phyloP scores from a whole-genome alignment of 768 basidiomycete species.

The button mushroom (Agaricus bisporus) region DNA sequence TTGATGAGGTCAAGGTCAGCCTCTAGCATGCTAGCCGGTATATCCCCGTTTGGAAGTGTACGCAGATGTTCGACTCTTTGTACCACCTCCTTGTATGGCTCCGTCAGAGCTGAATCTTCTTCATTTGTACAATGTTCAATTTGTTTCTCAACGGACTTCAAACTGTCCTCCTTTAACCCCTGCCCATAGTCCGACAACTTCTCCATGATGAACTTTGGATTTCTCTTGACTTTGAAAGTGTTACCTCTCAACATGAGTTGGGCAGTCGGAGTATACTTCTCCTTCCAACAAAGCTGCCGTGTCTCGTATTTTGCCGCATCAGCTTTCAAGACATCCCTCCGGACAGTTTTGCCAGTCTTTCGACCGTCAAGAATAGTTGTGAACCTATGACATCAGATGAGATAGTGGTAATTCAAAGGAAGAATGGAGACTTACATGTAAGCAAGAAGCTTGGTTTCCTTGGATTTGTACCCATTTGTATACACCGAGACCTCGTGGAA shows the following conservation, averaged over 20 bases:
- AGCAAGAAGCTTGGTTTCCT: constrained; percentile 45
- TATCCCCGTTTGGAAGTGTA: not conserved
- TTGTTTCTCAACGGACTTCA: constrained; percentile 20
- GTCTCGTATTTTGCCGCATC: constrained; percentile 16
- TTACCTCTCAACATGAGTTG: constrained; percentile 17
- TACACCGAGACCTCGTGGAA: constrained; percentile 56
- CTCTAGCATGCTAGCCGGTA: not conserved
- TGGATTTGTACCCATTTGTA: constrained; percentile 41
- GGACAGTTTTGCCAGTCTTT: constrained; percentile 52
- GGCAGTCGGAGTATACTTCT: constrained; percentile 16
- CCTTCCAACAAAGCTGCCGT: constrained; percentile 26
- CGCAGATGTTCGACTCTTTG: not conserved
- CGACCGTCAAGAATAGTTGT: constrained; percentile 51
- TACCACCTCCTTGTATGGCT: constrained; percentile 13
- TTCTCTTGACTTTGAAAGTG: constrained; percentile 18
- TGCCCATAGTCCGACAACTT: constrained; percentile 23
- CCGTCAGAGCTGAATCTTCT: constrained; percentile 24
- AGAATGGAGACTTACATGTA: constrained; percentile 31
- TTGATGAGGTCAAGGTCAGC: constrained; percentile 32
- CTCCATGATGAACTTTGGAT: constrained; percentile 39
- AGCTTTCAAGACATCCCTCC: constrained; percentile 20
- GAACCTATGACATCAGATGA: constrained; percentile 25
- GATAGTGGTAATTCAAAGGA: not conserved
- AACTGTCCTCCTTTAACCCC: constrained; percentile 15
- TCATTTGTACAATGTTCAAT: constrained; percentile 3